Evolutionary conservation across 2,329 filamentous ascomycete species (phyloP).

Genomic region (Colletotrichum tanaceti): DNA sequence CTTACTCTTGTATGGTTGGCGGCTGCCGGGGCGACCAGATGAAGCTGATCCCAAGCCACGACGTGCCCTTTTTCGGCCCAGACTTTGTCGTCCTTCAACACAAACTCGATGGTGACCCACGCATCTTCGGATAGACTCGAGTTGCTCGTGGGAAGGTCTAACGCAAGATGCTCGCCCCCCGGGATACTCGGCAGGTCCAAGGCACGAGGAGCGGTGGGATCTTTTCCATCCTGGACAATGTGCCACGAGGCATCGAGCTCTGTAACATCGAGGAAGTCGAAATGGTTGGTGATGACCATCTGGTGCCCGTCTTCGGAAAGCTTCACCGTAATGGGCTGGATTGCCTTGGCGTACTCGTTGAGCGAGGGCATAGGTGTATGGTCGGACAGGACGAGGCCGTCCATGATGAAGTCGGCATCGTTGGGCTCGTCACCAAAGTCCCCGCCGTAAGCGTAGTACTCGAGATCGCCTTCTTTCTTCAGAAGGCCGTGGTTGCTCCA

Average conservation of each 20-base stretch:
- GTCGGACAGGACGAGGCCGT: conserved; percentile 62
- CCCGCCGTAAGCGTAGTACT: conserved; percentile 68
- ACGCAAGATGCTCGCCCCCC: conserved; percentile 9
- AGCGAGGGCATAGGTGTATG: conserved; percentile 64
- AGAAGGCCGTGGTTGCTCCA: conserved; percentile 69
- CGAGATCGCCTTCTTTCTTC: conserved; percentile 54
- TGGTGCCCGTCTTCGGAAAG: conserved; percentile 51
- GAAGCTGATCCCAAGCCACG: conserved; percentile 41
- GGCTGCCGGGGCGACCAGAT: conserved; percentile 21
- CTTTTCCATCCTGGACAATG: conserved; percentile 43
- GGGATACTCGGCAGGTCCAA: conserved; percentile 5
- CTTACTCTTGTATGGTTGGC: conserved; percentile 15
- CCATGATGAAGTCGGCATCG: conserved; percentile 69
- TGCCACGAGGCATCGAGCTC: conserved; percentile 59
- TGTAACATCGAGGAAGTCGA: conserved; percentile 64
- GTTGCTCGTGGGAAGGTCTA: conserved; percentile 7
- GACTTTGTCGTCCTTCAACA: conserved; percentile 22
- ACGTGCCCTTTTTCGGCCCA: conserved; percentile 40
- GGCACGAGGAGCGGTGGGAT: neutral
- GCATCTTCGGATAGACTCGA: conserved; percentile 10
- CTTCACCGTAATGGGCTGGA: conserved; percentile 67
- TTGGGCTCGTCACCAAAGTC: conserved; percentile 72
- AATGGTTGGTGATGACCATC: conserved; percentile 62
- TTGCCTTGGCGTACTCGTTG: conserved; percentile 66
- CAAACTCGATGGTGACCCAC: conserved; percentile 39